phyloP scores from a whole-genome alignment of 2,329 filamentous ascomycete genomes.

The Stylonectria norvegica region DNA sequence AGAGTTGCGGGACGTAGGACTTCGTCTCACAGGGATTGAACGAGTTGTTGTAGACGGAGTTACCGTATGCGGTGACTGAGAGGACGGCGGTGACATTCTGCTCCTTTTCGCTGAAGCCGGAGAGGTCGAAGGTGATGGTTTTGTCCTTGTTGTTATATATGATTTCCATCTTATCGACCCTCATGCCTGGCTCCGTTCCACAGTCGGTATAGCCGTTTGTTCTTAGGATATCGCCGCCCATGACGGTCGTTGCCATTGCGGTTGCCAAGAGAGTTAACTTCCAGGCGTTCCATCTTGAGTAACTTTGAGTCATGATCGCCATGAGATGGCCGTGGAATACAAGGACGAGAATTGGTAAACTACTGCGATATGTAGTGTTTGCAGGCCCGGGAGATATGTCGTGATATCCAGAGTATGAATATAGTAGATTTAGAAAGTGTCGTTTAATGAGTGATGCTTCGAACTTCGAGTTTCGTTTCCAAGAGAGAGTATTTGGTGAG shows the following conservation, averaged over 20 bases:
- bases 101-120: constrained; percentile 66
- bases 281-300: constrained; percentile 30
- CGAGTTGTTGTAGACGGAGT: constrained; percentile 68
- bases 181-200: constrained; percentile 50
- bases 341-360: constrained; percentile 19
- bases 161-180: constrained; percentile 71
- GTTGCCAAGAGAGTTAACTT: constrained; percentile 34
- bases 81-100: constrained; percentile 80
- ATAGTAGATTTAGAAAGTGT: background rate
- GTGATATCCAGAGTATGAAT: constrained; percentile 15
- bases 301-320: constrained; percentile 32
- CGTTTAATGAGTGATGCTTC: background rate
- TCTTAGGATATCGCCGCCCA: constrained; percentile 69
- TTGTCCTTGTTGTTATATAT: constrained; percentile 73
- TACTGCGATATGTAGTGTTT: constrained; percentile 14
- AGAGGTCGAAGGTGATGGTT: constrained; percentile 75
- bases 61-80: constrained; percentile 79
- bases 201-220: constrained; percentile 81
- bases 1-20: constrained; percentile 70
- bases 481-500: too few relatives aligned
- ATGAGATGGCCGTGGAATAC: constrained; percentile 15
- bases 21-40: constrained; percentile 77
- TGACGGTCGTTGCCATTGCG: constrained; percentile 43
- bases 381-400: constrained; percentile 17
- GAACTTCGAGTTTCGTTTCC: background rate